Percentiles rank a stretch among this genome's conserved stretches.
Conservation (phyloP, 345 rosid genomes). For the Brassica carinata region DNA sequence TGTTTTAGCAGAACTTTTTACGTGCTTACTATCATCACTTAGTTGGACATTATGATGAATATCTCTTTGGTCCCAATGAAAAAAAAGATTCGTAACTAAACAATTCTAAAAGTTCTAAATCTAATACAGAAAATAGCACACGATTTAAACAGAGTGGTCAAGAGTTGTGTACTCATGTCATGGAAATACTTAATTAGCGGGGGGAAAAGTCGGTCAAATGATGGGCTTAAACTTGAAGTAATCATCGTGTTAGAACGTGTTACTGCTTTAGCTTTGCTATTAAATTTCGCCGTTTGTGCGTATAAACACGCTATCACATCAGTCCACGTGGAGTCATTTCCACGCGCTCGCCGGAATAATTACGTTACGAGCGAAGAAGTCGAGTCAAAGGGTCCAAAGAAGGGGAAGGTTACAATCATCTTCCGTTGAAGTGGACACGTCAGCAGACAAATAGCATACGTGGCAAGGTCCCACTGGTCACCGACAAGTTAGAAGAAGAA, state of each 20-base stretch:
- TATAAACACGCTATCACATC: background rate
- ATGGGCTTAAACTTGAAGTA: background rate
- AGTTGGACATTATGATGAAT: background rate
- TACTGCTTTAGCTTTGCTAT: background rate
- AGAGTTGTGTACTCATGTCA: background rate
- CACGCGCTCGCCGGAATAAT: background rate
- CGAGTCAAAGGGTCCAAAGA: background rate
- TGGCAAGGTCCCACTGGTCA: constrained; percentile 54
- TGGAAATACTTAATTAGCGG: background rate
- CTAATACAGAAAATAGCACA: background rate
- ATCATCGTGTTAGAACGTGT: background rate
- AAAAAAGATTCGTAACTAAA: background rate
- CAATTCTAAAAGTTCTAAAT: background rate
- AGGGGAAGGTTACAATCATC: background rate
- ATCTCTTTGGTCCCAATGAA: background rate
- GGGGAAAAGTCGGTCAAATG: background rate
- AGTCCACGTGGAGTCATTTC: background rate
- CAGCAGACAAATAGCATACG: constrained; percentile 23
- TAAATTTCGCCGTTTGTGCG: background rate
- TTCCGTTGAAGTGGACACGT: constrained; percentile 4
- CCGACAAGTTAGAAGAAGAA: constrained; percentile 53
- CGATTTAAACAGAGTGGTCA: background rate
- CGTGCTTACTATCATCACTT: background rate
- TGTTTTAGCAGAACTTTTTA: background rate
- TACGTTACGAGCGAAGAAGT: background rate